These are phyloP conservation scores for Phytopythium kandeliae DNA, from an alignment of 352 stramenopile species.

Conservation along the genomic window DNA sequence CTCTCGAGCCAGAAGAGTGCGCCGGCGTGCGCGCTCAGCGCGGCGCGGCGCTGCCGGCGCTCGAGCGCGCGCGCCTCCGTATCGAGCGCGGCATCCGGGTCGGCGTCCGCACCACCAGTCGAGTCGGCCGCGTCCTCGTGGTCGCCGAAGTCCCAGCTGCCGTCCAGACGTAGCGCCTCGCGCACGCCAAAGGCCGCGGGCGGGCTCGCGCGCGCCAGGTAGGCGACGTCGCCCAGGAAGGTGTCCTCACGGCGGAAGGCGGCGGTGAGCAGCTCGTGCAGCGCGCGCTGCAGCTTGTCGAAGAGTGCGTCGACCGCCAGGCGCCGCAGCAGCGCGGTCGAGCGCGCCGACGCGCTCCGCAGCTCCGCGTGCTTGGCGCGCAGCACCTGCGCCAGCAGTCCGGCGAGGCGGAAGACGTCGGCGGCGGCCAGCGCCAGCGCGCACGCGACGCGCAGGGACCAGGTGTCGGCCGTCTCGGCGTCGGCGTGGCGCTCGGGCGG, in stretches of 20 bases:
- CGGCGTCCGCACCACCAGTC: conserved; percentile 8
- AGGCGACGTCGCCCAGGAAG: conserved; percentile 25
- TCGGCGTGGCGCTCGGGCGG: conserved; percentile 1
- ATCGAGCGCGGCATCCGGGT: conserved; percentile 6
- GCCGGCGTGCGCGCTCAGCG: conserved; percentile 25
- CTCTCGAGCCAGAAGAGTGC: conserved; percentile 41
- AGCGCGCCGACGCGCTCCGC: no score
- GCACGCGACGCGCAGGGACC: conserved; percentile 12
- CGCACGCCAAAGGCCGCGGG: conserved; percentile 35
- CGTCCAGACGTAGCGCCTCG: conserved; percentile 48
- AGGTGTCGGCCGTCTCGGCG: background rate
- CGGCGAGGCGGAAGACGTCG: conserved; percentile 45
- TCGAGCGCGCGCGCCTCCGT: background rate
- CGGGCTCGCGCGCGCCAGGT: conserved; percentile 17
- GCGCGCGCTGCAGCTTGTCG: conserved; percentile 49
- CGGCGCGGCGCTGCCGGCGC: background rate
- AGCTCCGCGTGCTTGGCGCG: conserved; percentile 47
- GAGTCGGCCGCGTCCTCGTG: background rate
- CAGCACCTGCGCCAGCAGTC: conserved; percentile 47
- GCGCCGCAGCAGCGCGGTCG: conserved; percentile 18
- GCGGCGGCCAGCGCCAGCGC: conserved; percentile 38
- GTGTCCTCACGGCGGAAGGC: conserved; percentile 47
- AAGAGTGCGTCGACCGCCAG: conserved; percentile 55
- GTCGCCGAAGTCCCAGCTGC: conserved; percentile 8
- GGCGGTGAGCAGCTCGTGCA: conserved; percentile 48